phyloP scores from a whole-genome alignment of 225 moss, liverwort and hornwort species.

The Pleurozium schreberi region DNA sequence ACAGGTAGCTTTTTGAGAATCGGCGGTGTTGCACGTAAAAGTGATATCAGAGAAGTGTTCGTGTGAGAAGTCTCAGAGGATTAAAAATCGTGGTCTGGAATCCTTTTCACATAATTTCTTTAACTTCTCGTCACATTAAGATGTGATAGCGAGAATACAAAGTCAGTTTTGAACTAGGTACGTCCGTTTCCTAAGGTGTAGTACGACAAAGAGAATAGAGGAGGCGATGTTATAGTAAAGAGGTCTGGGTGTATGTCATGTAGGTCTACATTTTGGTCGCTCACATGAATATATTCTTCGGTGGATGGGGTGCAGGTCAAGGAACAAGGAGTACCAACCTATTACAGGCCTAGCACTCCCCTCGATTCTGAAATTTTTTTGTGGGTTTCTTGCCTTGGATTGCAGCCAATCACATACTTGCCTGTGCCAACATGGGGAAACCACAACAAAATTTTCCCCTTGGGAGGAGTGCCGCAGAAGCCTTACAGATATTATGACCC shows the following conservation, averaged over 20 bases:
- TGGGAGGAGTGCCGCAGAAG: slow-evolving; percentile 66
- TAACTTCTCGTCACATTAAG: background rate
- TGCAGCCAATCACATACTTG: slow-evolving; percentile 56
- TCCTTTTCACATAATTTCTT: background rate
- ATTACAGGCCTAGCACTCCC: slow-evolving; percentile 36
- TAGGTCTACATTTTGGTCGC: background rate
- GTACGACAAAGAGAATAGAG: background rate
- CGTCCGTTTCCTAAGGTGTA: background rate
- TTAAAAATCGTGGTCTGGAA: background rate
- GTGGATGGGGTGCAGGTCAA: slow-evolving; percentile 23
- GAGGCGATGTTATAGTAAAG: background rate
- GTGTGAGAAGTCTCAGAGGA: background rate
- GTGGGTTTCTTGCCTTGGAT: background rate
- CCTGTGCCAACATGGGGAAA: slow-evolving; percentile 84
- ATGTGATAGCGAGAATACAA: background rate
- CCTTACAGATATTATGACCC: slow-evolving; percentile 85
- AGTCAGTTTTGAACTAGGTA: background rate
- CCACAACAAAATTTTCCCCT: slow-evolving; percentile 88
- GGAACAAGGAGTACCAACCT: slow-evolving; percentile 82
- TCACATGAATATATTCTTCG: background rate
- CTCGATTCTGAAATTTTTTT: background rate
- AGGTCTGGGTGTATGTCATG: background rate
- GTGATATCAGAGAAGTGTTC: background rate
- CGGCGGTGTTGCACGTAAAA: background rate
- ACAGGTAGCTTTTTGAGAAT: background rate